Evolutionary conservation across 2,329 filamentous ascomycete species (phyloP).

Genomic region (Calycina herbarum): DNA sequence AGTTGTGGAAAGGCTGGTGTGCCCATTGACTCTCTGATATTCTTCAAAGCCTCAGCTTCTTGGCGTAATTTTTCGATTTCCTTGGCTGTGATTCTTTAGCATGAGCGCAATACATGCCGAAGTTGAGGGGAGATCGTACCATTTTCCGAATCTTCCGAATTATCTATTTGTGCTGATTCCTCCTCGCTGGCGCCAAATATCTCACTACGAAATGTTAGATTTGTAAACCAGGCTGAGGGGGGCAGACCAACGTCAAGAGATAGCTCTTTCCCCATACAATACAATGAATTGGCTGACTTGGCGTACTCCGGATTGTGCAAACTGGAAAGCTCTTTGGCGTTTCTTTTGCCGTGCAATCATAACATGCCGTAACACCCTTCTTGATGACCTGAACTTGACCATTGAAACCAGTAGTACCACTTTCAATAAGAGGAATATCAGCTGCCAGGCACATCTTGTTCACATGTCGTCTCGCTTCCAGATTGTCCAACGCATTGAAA

Average conservation of each 20-base stretch:
- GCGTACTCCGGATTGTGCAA: slow-evolving; percentile 95
- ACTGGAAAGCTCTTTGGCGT: slow-evolving; percentile 92
- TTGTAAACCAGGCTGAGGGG: slow-evolving; percentile 1
- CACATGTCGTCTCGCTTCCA: slow-evolving; percentile 90
- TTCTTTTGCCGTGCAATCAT: slow-evolving; percentile 90
- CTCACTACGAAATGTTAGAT: slow-evolving; percentile 53
- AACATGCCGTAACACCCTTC: slow-evolving; percentile 89
- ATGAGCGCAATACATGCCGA: background rate
- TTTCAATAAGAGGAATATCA: slow-evolving; percentile 88
- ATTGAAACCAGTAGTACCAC: slow-evolving; percentile 95
- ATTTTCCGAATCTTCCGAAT: slow-evolving; percentile 79
- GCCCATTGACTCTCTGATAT: slow-evolving; percentile 78
- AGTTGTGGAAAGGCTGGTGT: slow-evolving; percentile 73
- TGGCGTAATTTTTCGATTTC: slow-evolving; percentile 87
- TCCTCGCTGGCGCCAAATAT: slow-evolving; percentile 92
- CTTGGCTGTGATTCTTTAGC: slow-evolving; percentile 46
- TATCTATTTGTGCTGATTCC: slow-evolving; percentile 74
- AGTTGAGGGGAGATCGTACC: slow-evolving; percentile 43
- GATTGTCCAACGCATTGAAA: slow-evolving; percentile 96
- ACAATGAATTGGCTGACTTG: slow-evolving; percentile 95
- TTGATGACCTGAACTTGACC: slow-evolving; percentile 97
- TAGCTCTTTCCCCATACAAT: slow-evolving; percentile 99
- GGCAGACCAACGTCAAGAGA: slow-evolving; percentile 64
- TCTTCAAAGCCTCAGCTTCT: slow-evolving; percentile 80
- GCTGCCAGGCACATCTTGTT: slow-evolving; percentile 97